phyloP scores from a whole-genome alignment of 805 yeast genomes.

The Starmerella floris region DNA sequence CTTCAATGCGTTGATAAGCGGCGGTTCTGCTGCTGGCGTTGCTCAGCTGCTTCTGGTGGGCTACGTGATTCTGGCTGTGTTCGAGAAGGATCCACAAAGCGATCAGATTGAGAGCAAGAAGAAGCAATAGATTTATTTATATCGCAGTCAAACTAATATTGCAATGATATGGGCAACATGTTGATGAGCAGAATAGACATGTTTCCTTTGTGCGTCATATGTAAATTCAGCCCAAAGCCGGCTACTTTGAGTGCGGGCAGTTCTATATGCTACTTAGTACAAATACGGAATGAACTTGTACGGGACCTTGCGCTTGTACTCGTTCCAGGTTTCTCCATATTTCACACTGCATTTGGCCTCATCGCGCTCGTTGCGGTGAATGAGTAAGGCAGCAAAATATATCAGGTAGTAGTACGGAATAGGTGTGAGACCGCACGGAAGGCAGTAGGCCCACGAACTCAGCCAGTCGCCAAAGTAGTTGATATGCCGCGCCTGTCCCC shows the following conservation, averaged over 20 bases:
- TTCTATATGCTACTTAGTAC: conserved; percentile 34
- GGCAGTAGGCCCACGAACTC: conserved; percentile 81
- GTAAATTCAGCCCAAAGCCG: too few species aligned
- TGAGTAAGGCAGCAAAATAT: conserved; percentile 66
- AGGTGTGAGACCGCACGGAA: conserved; percentile 72
- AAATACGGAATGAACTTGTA: conserved; percentile 82
- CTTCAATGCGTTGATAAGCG: conserved; percentile 38
- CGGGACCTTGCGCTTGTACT: conserved; percentile 70
- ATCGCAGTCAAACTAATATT: background rate
- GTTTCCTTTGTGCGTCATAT: background rate
- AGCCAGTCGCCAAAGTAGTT: conserved; percentile 95
- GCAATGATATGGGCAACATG: background rate
- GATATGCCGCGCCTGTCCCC: conserved; percentile 85
- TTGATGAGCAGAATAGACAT: background rate
- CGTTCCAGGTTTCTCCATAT: conserved; percentile 76
- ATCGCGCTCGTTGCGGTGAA: conserved; percentile 85
- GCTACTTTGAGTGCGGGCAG: too few species aligned
- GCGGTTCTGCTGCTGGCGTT: conserved; percentile 58
- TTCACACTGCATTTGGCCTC: conserved; percentile 79
- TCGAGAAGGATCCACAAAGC: conserved; percentile 35
- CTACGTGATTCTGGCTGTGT: conserved; percentile 55
- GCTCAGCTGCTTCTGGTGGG: conserved; percentile 59
- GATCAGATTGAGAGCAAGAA: conserved; percentile 10
- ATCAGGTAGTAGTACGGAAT: conserved; percentile 77
- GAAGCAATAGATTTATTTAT: background rate